Evolutionary conservation across 2,329 filamentous ascomycete genomes (phyloP).

Genomic region (Pseudogymnoascus sp.): DNA sequence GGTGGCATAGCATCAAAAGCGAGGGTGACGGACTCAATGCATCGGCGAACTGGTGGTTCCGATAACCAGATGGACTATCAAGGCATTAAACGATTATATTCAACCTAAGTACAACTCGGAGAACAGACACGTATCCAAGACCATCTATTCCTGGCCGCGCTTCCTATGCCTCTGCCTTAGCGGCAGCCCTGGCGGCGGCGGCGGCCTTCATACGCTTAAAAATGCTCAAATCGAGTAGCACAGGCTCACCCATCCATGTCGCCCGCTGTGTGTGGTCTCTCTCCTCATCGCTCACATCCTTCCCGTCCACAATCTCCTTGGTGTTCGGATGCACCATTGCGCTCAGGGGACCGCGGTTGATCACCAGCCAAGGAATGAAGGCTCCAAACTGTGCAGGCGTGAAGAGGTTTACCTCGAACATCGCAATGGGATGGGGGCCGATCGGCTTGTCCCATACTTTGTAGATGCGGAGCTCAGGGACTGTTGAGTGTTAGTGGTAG

Average conservation of each 20-base stretch:
- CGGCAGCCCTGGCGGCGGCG: background rate
- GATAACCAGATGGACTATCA: constrained; percentile 35
- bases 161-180: background rate
- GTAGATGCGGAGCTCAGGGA: constrained; percentile 80
- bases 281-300: constrained; percentile 20
- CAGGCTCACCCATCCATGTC: constrained; percentile 64
- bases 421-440: constrained; percentile 73
- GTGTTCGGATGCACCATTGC: constrained; percentile 80
- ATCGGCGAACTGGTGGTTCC: constrained; percentile 67
- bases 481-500: constrained; percentile 33
- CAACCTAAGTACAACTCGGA: background rate
- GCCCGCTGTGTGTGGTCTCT: constrained; percentile 38
- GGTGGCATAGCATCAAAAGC: constrained; percentile 80
- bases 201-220: constrained; percentile 32
- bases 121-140: background rate
- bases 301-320: constrained; percentile 33
- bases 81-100: background rate
- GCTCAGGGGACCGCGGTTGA: constrained; percentile 73
- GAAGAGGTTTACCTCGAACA: constrained; percentile 90
- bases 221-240: constrained; percentile 49
- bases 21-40: constrained; percentile 36
- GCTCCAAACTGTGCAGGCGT: constrained; percentile 82
- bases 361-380: constrained; percentile 75
- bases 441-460: constrained; percentile 66
- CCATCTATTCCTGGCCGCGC: background rate